Base-by-base conservation (phyloP, 768 basidiomycete genomes). In the Suillus clintonianus region DNA sequence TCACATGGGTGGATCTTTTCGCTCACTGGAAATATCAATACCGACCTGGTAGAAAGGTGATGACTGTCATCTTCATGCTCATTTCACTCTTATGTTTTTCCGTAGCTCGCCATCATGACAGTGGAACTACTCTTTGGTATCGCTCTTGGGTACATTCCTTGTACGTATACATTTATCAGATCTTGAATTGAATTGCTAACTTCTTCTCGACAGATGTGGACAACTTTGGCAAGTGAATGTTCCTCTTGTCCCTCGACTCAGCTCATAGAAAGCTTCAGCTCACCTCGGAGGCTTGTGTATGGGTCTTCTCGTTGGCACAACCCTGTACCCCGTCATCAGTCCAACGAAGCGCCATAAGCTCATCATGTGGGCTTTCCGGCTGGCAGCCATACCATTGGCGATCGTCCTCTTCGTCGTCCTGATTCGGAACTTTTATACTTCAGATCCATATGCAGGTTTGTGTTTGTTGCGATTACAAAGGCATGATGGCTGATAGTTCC, bases 11-110 rank as follows among this genome's bases (percentile, higher is more conserved):
- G 9, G 97, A 97, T 72, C 80, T 99, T 15, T 82, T 94, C 45
- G 88, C 95, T 4, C 97, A 99, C 71, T 99, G 97, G 97, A 84
- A 86, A 69, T 90, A 94, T 70, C 89, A 94, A 60, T 88, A 92
- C 71, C 83, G 87, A 63, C 97, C 97, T 11, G 86, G 85, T 19
- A 83, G 87, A 63, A 95, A 86, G 84, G 95, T 91, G 67, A 62
- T 78, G 66, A 32, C 43, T 61, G 7, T 48, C 55, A 54, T 37
- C 17, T 55, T 19, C 14, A 37, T 53, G 10, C 15, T 59, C 13
- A 27, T 47, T 58, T 58, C 42, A 6, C 43, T 27, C 50, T 62
- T n/a, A 47, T 58, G 42, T 15, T 32, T 15, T 32, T 9, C 9
- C 15, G 4, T 66, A 97, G 93, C 84, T 97, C 14, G 79, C 90